These are phyloP conservation scores for Penicillium sp. DNA, from an alignment of 2,329 filamentous ascomycete species.

Conservation along the genomic window DNA sequence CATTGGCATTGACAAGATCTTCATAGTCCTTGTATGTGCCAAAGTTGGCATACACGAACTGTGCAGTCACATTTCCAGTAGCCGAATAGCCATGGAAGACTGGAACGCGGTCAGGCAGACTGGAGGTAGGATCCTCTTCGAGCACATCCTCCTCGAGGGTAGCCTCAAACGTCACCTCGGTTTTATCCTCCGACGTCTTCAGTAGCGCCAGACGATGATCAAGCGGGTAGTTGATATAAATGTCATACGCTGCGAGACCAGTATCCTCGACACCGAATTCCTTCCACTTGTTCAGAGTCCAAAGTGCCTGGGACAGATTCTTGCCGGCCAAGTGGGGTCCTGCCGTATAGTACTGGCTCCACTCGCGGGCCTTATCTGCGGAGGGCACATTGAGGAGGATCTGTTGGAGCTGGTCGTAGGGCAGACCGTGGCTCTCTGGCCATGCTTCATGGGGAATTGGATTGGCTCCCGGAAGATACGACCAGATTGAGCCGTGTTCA, in stretches of 20 bases:
- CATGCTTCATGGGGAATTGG: slow-evolving; percentile 39
- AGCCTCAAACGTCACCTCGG: slow-evolving; percentile 69
- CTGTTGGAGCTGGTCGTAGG: slow-evolving; percentile 53
- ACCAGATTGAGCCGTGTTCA: slow-evolving; percentile 37
- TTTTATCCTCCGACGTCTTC: slow-evolving; percentile 43
- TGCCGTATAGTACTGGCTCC: slow-evolving; percentile 73
- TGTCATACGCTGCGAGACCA: slow-evolving; percentile 65
- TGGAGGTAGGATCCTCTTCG: slow-evolving; percentile 74
- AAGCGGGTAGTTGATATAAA: slow-evolving; percentile 73
- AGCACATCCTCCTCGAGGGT: slow-evolving; percentile 79
- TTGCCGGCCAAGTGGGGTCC: slow-evolving; percentile 73
- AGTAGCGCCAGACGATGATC: slow-evolving; percentile 67
- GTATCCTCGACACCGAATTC: slow-evolving; percentile 62
- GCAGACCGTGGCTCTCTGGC: slow-evolving; percentile 46
- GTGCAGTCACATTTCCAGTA: slow-evolving; percentile 82
- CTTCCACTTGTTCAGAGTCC: slow-evolving; percentile 71
- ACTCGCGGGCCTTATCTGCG: slow-evolving; percentile 59
- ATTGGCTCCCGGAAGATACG: slow-evolving; percentile 41
- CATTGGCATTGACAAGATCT: slow-evolving; percentile 69
- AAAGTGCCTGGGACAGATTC: slow-evolving; percentile 71
- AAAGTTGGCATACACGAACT: slow-evolving; percentile 87
- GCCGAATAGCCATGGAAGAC: slow-evolving; percentile 95
- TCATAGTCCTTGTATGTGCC: slow-evolving; percentile 83
- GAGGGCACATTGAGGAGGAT: slow-evolving; percentile 54
- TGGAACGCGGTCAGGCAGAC: slow-evolving; percentile 68